phyloP scores from a whole-genome alignment of 2,329 filamentous ascomycete species.

The Clonostachys byssicola region DNA sequence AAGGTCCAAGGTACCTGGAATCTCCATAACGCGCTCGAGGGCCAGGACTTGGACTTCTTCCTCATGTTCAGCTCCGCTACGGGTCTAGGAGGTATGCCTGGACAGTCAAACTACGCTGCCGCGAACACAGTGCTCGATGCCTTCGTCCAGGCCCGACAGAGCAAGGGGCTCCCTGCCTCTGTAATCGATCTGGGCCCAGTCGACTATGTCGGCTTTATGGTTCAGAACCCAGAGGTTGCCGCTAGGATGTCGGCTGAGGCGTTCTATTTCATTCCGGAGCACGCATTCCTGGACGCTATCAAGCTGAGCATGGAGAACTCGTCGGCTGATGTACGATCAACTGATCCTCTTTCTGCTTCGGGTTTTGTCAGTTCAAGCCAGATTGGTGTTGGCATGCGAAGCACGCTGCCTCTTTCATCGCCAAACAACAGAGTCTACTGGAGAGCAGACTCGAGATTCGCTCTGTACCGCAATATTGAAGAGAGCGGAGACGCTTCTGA shows the following conservation, averaged over 20 bases:
- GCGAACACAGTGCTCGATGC: constrained; percentile 23
- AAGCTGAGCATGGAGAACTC: neutral
- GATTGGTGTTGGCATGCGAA: neutral
- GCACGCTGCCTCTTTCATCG: neutral
- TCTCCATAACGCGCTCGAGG: constrained; percentile 22
- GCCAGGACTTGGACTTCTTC: constrained; percentile 29
- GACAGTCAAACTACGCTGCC: constrained; percentile 33
- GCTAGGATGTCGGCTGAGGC: too few species aligned
- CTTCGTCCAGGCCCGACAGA: constrained; percentile 6
- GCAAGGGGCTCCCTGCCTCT: neutral
- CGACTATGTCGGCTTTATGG: neutral
- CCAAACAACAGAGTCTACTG: neutral
- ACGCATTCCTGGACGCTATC: neutral
- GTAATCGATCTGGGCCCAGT: neutral
- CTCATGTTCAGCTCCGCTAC: constrained; percentile 26
- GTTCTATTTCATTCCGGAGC: neutral
- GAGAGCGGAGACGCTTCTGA: too few species aligned
- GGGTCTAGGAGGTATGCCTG: constrained; percentile 22
- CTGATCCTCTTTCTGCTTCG: neutral
- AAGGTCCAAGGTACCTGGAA: constrained; percentile 28
- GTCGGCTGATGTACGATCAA: neutral
- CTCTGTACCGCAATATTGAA: too few species aligned
- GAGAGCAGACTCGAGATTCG: too few species aligned
- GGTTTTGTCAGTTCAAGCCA: neutral
- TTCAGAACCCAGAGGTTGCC: too few species aligned